phyloP scores from a whole-genome alignment of 306 rosid species.

The Quercus parvula region DNA sequence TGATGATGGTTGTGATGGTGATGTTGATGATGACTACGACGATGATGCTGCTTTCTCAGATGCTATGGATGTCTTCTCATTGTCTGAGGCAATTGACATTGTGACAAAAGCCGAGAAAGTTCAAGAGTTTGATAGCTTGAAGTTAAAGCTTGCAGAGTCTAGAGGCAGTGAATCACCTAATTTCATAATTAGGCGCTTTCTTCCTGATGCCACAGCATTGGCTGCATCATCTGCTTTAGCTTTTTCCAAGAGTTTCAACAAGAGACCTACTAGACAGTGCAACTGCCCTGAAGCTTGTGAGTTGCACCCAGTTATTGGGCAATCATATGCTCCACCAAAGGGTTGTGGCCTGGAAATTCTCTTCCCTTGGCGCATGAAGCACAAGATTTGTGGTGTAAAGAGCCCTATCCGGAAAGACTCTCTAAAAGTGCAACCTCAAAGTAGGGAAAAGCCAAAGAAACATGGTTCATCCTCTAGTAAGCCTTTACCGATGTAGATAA shows the following conservation, averaged over 20 bases:
- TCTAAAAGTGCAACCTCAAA: conserved; percentile 27
- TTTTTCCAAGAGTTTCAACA: conserved; percentile 15
- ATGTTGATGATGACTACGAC: neutral
- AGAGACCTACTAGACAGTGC: conserved; percentile 20
- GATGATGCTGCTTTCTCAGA: conserved; percentile 39
- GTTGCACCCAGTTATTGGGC: conserved; percentile 13
- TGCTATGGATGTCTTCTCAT: conserved; percentile 60
- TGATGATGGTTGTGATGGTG: conserved; percentile 25
- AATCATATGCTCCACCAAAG: conserved; percentile 47
- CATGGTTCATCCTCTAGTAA: conserved; percentile 25
- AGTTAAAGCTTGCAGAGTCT: conserved; percentile 48
- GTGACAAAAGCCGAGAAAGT: conserved; percentile 51
- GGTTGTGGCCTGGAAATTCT: conserved; percentile 64
- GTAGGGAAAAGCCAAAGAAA: conserved; percentile 33
- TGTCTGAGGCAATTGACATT: conserved; percentile 84
- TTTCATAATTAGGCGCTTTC: conserved; percentile 76
- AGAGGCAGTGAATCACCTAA: conserved; percentile 52
- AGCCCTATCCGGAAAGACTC: conserved; percentile 48
- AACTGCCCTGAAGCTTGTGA: conserved; percentile 26
- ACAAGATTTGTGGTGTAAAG: conserved; percentile 61
- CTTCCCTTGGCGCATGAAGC: conserved; percentile 72
- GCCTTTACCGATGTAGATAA: conserved; percentile 31
- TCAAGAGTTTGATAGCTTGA: conserved; percentile 27
- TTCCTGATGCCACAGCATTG: conserved; percentile 80
- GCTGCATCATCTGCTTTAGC: conserved; percentile 56